These are phyloP conservation scores for Adansonia gregorii DNA, from an alignment of 441 rosid genomes.

Conservation along the genomic window DNA sequence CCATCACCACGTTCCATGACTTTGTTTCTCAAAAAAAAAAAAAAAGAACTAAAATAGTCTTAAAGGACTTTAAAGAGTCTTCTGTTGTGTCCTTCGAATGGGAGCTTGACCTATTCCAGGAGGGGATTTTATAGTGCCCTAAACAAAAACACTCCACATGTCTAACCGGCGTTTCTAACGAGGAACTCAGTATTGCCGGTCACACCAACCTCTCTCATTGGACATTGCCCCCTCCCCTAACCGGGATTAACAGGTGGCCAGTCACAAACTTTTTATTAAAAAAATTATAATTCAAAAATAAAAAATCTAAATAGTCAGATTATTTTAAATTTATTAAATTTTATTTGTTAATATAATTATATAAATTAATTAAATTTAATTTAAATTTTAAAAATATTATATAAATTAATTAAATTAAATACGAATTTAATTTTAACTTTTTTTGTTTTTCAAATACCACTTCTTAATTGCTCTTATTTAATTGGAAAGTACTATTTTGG, in stretches of 20 bases:
- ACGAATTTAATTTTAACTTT: too few relatives aligned
- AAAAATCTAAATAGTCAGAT: too few relatives aligned
- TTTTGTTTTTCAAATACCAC: background rate
- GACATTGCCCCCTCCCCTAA: background rate
- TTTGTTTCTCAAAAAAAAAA: background rate
- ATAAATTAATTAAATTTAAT: background rate
- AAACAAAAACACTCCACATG: background rate
- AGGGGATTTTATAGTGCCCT: constrained; percentile 27
- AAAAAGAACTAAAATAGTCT: background rate
- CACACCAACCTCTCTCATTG: constrained; percentile 23
- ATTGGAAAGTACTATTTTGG: background rate
- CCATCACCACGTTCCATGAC: constrained; percentile 38
- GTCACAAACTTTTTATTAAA: background rate
- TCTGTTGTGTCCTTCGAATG: constrained; percentile 19
- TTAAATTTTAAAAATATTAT: too few relatives aligned
- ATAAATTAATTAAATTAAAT: background rate
- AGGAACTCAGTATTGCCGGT: constrained; percentile 33
- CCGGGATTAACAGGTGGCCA: constrained; percentile 29
- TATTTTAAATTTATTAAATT: background rate
- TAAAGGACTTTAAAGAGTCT: background rate
- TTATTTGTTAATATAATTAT: background rate
- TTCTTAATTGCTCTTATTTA: background rate
- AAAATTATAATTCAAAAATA: too few relatives aligned
- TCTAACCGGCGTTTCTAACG: constrained; percentile 28
- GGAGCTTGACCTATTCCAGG: background rate